Conservation (phyloP, 169 alveolate species). For the Eimeria acervulina region DNA sequence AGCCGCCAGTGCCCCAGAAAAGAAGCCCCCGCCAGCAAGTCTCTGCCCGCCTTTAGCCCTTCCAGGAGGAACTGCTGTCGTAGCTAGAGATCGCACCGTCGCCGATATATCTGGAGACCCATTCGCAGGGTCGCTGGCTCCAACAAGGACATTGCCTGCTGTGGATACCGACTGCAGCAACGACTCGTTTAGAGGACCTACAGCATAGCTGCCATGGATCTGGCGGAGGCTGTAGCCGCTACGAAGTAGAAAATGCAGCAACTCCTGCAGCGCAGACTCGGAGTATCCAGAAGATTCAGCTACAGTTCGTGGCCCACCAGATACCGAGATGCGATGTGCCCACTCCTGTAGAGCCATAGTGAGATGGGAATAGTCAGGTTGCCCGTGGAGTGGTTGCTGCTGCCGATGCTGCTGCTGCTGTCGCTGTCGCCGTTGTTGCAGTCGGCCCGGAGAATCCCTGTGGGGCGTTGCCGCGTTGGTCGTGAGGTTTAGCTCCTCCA, state of each 20-base stretch:
- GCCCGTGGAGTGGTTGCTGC: slow-evolving; percentile 1
- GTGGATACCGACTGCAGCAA: slow-evolving; percentile 41
- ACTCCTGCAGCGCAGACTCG: slow-evolving; percentile 64
- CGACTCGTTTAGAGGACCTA: slow-evolving; percentile 56
- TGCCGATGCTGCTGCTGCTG: slow-evolving; percentile 63
- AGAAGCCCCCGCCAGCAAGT: slow-evolving; percentile 2
- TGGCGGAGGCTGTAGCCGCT: slow-evolving; percentile 61
- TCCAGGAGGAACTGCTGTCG: slow-evolving; percentile 30
- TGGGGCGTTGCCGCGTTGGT: slow-evolving; percentile 41
- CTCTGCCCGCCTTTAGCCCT: slow-evolving; percentile 4
- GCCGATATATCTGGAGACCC: not conserved
- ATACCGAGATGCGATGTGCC: slow-evolving; percentile 41
- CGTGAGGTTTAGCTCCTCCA: slow-evolving; percentile 73
- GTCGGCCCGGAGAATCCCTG: not conserved
- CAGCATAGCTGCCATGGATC: slow-evolving; percentile 51
- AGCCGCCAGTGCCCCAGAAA: slow-evolving; percentile 53
- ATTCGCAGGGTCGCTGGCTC: not conserved
- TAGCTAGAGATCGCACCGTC: not conserved
- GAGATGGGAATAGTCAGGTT: slow-evolving; percentile 13
- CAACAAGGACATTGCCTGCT: slow-evolving; percentile 44
- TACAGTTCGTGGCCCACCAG: slow-evolving; percentile 29
- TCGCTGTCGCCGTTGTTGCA: slow-evolving; percentile 54
- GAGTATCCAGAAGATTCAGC: not conserved
- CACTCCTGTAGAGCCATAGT: slow-evolving; percentile 40
- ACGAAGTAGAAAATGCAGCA: slow-evolving; percentile 51